Base-by-base conservation (phyloP, 768 basidiomycete species). In the Psilocybe azurescens region DNA sequence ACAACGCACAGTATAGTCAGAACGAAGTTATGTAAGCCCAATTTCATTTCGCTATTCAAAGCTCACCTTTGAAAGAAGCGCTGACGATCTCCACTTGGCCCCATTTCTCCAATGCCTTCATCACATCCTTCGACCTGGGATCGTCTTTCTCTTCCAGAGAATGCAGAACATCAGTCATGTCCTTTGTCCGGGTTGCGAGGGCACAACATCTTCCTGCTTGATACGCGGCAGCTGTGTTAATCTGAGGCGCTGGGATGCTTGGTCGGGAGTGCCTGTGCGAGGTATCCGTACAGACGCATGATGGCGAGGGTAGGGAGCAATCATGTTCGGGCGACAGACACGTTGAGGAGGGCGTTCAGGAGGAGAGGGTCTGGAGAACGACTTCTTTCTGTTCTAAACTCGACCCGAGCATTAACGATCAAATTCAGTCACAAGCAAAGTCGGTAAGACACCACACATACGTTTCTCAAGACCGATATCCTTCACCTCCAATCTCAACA, bases 261-360 rank as follows among this genome's bases (percentile, higher is more conserved):
- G 2, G 90, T n/a, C n/a, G 86, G 77, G 18, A 95, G 77, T 0
- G 94, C 97, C 76, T 99, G 97, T 0, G 87, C 83, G 36, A 99
- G 80, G 73, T 88, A 87, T 3, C 92, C 86, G 66, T 96, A 90
- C 29, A 99, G 77, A 44, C 89, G 89, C 86, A 97, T 91, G 67
- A 89, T 81, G 32, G 85, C 79, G 39, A 96, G 78, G 0, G 93
- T 89, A 1, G 94, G 90, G 4, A 83, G 70, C 8, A 99, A 86
- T 96, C 96, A 99, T 70, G 88, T 94, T 65, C 95, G 93, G 0
- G 95, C 84, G 18, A 92, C 83, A 0, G 91, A 83, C 64, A 97
- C 92, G 67, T 86, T 90, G 56, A 96, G 83, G 28, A 98, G 79
- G 0, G 95, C 93, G 51, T 83, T 91, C 32, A 97, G 83, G 5